Conservation (phyloP, 2,329 filamentous ascomycete genomes). For the Teratosphaeria pseudoeucalypti region DNA sequence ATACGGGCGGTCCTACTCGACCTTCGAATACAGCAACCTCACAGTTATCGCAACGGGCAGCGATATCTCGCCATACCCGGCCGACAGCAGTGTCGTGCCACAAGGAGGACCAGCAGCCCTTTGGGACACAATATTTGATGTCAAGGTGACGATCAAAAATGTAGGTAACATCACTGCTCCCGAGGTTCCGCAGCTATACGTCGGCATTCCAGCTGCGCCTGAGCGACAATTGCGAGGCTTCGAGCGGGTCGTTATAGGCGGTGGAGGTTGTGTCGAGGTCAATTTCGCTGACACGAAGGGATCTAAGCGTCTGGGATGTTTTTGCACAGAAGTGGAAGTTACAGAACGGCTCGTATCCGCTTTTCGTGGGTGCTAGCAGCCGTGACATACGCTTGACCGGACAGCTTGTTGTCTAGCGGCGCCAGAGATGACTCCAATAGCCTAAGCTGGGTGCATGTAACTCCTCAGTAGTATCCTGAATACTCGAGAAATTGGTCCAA, state of each 20-base stretch:
- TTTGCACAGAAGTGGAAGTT: conserved; percentile 29
- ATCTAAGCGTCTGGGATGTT: conserved; percentile 51
- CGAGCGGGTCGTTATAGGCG: conserved; percentile 51
- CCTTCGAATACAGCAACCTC: conserved; percentile 49
- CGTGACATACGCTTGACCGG: conserved; percentile 45
- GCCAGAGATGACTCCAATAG: too few relatives aligned
- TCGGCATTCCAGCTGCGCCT: conserved; percentile 53
- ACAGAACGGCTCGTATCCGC: conserved; percentile 58
- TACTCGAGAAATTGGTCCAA: too few relatives aligned
- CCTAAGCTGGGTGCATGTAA: too few relatives aligned
- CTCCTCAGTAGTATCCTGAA: too few relatives aligned
- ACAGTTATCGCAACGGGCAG: conserved; percentile 38
- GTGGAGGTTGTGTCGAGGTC: conserved; percentile 48
- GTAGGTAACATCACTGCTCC: conserved; percentile 45
- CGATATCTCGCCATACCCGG: conserved; percentile 24
- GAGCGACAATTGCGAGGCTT: conserved; percentile 58
- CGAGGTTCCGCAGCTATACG: conserved; percentile 60
- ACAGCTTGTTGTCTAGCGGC: background rate
- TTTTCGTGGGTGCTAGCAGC: conserved; percentile 51
- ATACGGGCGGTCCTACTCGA: conserved; percentile 56
- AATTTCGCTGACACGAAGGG: conserved; percentile 41
- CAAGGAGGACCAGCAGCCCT: background rate
- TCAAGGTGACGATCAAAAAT: conserved; percentile 54
- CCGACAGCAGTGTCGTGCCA: background rate
- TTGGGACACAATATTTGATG: conserved; percentile 43